phyloP scores from a whole-genome alignment of 169 alveolate genomes.

The Babesia ovata region DNA sequence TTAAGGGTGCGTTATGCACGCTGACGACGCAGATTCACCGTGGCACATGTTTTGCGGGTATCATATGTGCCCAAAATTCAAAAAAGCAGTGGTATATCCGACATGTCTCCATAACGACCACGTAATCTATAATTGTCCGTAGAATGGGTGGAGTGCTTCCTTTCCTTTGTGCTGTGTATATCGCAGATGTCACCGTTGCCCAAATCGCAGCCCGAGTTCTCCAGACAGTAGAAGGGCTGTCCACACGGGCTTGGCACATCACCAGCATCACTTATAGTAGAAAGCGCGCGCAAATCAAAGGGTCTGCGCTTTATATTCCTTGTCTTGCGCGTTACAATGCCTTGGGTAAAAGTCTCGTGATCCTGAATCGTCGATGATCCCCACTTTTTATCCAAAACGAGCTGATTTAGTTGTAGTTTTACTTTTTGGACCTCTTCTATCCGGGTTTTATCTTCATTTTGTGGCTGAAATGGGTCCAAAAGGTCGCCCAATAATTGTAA shows the following conservation, averaged over 20 bases:
- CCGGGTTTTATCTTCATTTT: not conserved
- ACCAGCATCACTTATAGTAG: slow-evolving; percentile 16
- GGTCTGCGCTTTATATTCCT: not conserved
- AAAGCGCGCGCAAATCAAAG: slow-evolving; percentile 7
- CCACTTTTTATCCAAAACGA: not conserved
- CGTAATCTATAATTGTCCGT: not conserved
- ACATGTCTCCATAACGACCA: slow-evolving; percentile 59
- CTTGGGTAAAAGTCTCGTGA: not conserved
- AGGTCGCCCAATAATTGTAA: slow-evolving; percentile 26
- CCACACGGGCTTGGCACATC: not conserved
- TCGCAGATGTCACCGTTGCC: slow-evolving; percentile 1
- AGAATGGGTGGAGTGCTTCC: not conserved
- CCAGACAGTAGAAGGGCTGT: slow-evolving; percentile 3
- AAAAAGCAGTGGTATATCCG: slow-evolving; percentile 63
- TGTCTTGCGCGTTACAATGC: slow-evolving; percentile 4
- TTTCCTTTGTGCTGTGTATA: not conserved
- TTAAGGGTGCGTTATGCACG: not conserved
- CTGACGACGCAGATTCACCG: slow-evolving; percentile 21
- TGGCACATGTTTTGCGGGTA: slow-evolving; percentile 38
- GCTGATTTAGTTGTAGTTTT: not conserved
- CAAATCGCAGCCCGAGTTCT: not conserved
- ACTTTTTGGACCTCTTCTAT: not conserved
- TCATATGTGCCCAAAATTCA: not conserved
- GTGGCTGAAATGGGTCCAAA: slow-evolving; percentile 34
- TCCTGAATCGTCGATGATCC: not conserved